Evolutionary conservation across 805 yeast genomes (phyloP).

Genomic region (Metschnikowia shivogae): DNA sequence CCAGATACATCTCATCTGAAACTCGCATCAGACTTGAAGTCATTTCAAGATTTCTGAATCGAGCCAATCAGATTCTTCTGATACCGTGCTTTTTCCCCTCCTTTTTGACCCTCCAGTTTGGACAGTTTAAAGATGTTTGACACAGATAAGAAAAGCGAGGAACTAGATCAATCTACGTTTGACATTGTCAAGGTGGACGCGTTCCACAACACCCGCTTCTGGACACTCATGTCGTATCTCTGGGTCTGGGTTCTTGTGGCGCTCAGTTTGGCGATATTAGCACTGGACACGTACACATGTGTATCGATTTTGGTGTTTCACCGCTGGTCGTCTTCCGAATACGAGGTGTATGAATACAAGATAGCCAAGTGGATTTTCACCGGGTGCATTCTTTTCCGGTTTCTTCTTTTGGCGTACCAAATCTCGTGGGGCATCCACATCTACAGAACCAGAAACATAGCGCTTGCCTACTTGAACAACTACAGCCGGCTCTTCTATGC

Average conservation of each 20-base stretch:
- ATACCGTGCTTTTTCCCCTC: no score
- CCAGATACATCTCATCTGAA: no score
- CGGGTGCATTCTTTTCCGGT: constrained; percentile 73
- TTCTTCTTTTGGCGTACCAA: constrained; percentile 54
- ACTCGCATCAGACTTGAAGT: no score
- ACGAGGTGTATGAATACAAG: constrained; percentile 44
- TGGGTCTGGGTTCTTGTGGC: constrained; percentile 45
- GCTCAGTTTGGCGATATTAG: constrained; percentile 49
- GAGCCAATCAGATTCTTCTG: no score
- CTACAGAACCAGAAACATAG: constrained; percentile 59
- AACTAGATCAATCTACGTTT: constrained; percentile 40
- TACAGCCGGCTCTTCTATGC: constrained; percentile 59
- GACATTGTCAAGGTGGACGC: constrained; percentile 45
- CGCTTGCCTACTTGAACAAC: constrained; percentile 63
- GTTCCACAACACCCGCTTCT: constrained; percentile 41
- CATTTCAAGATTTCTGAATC: no score
- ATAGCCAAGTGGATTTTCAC: constrained; percentile 68
- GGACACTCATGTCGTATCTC: constrained; percentile 44
- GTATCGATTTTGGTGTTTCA: constrained; percentile 68
- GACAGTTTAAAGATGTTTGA: constrained; percentile 6
- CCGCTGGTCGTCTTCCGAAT: constrained; percentile 57
- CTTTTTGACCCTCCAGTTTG: no score
- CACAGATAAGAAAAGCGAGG: constrained; percentile 10
- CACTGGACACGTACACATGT: constrained; percentile 76
- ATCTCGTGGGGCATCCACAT: constrained; percentile 54